Evolutionary conservation across 2,329 filamentous ascomycete genomes (phyloP).

Genomic region (Harringtonia lauricola): DNA sequence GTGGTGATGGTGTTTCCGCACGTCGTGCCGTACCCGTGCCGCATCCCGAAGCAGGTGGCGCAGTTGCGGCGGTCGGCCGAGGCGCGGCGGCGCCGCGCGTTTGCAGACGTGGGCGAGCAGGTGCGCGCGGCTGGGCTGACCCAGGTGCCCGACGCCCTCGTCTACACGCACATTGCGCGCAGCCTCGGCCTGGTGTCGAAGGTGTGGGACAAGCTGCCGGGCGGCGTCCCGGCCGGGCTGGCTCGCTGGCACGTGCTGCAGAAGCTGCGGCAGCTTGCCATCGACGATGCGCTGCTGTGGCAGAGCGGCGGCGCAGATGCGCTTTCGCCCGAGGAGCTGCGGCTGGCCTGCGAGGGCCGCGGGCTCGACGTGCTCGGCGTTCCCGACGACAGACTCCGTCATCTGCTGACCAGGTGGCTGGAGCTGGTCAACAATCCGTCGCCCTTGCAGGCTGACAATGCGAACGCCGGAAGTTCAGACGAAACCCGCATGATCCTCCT

Average conservation of each 20-base stretch:
- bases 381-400: constrained; percentile 40
- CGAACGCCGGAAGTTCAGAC: no score
- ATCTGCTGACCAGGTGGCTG: constrained; percentile 35
- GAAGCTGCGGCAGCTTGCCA: constrained; percentile 51
- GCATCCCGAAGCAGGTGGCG: constrained; percentile 65
- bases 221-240: constrained; percentile 34
- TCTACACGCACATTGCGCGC: constrained; percentile 26
- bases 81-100: constrained; percentile 35
- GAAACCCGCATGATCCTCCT: constrained; percentile 7
- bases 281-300: constrained; percentile 60
- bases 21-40: constrained; percentile 70
- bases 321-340: constrained; percentile 53
- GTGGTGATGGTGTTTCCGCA: constrained; percentile 59
- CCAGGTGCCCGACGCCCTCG: constrained; percentile 3
- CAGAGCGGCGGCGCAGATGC: constrained; percentile 47
- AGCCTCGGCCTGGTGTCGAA: constrained; percentile 32
- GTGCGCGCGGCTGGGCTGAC: background rate
- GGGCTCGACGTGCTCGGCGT: constrained; percentile 48
- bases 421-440: constrained; percentile 29
- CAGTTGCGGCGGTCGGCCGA: constrained; percentile 43
- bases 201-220: constrained; percentile 40
- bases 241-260: constrained; percentile 41
- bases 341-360: constrained; percentile 59
- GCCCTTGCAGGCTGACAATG: no score
- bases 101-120: constrained; percentile 18